Evolutionary conservation across 2,329 filamentous ascomycete genomes (phyloP).

Genomic region (Diplodia corticola): DNA sequence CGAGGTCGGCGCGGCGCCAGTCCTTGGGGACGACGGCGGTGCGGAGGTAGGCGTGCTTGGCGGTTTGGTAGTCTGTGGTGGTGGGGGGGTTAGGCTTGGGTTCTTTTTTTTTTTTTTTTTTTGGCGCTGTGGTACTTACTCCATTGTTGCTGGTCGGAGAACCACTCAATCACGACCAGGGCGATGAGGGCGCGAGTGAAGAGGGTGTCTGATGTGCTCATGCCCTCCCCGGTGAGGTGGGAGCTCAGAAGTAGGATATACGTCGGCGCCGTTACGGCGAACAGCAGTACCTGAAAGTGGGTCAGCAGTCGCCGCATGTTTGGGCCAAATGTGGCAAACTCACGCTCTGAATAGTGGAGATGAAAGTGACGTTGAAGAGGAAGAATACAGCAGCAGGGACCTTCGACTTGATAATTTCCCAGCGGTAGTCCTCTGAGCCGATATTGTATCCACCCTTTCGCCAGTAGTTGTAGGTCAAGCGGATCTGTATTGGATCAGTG

Average conservation of each 20-base stretch:
- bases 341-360: slow-evolving; percentile 71
- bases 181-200: slow-evolving; percentile 58
- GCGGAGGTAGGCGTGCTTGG: slow-evolving; percentile 73
- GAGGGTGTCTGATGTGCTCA: slow-evolving; percentile 56
- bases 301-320: slow-evolving; percentile 22
- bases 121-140: slow-evolving; percentile 47
- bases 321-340: slow-evolving; percentile 25
- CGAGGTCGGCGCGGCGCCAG: slow-evolving; percentile 72
- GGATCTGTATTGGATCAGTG: slow-evolving; percentile 51
- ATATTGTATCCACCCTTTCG: slow-evolving; percentile 87
- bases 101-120: too few relatives aligned
- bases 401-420: slow-evolving; percentile 71
- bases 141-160: slow-evolving; percentile 95
- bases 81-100: neutral
- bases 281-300: slow-evolving; percentile 65
- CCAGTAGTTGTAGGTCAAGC: slow-evolving; percentile 96
- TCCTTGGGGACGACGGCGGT: slow-evolving; percentile 67
- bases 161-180: slow-evolving; percentile 66
- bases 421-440: slow-evolving; percentile 94
- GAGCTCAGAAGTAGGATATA: slow-evolving; percentile 79
- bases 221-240: slow-evolving; percentile 57
- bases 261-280: slow-evolving; percentile 73
- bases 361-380: slow-evolving; percentile 86
- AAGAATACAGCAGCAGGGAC: slow-evolving; percentile 70
- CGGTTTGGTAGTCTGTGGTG: slow-evolving; percentile 69